Evolutionary conservation across 768 basidiomycete species (phyloP), one percentile per base, ranked within the genome.

Genomic region (Rhodocollybia butyracea): DNA sequence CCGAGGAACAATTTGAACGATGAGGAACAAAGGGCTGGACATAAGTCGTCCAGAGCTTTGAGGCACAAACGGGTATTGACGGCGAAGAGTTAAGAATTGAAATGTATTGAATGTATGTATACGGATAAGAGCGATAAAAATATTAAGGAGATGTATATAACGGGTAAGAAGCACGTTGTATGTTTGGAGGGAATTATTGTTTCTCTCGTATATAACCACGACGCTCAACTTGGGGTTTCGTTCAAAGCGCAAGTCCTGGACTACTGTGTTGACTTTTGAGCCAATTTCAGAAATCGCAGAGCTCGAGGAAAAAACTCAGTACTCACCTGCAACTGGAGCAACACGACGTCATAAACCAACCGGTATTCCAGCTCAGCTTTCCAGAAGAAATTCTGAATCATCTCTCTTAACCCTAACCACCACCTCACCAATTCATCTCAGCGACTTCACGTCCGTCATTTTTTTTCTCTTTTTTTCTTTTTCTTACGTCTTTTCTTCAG

Each of bases 371-470:
- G 61, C 73, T 19, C 68, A 73, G 52, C 73, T 68, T 61, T 59
- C 70, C 43, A 77, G 82, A 57, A 73, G 78, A 43, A 61, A 73
- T 59, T 82, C 85, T 55, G 73, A 81, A 29, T 83, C 82, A 61
- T 80, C 71, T 62, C 80, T 83, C 67, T 79, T 87, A 68, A 86
- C 84, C 54, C 85, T 85, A 56, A 81, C 74, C 61, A 86, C 86
- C 55, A 83, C 83, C 56, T 70, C 76, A 43, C 84, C 85, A 51
- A 68, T 85, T 58, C 75, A 83, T 63, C 80, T 84, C 53, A 73
- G 79, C 72, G 73, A 74, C 39, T 69, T 76, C 55, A 68, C 69
- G 79, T 76, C 60, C 67, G 54, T 36, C 17, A 41, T 60, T 56
- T 42, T 51, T 60, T 43, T 47, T 53, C 46, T 30, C 57, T 50